These are phyloP conservation scores for Sporisorium scitamineum DNA, from an alignment of 1,284 basidiomycete species.

Conservation along the genomic window DNA sequence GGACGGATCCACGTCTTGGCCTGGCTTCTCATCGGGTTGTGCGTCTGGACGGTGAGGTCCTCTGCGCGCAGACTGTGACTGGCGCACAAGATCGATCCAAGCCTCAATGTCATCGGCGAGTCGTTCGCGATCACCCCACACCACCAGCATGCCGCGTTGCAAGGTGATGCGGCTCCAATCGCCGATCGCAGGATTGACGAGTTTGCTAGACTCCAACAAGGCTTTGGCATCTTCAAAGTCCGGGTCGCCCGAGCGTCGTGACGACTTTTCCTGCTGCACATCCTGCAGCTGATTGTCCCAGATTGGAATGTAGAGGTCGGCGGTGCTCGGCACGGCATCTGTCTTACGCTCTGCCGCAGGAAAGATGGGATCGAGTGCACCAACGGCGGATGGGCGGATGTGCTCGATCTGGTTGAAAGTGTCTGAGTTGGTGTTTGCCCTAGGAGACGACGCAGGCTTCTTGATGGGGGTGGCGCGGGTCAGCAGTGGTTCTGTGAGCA, in stretches of 20 bases:
- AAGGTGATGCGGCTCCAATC: constrained; percentile 61
- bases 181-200: constrained; percentile 61
- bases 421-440: constrained; percentile 9
- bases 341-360: constrained; percentile 48
- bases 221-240: constrained; percentile 33
- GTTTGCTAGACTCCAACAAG: constrained; percentile 48
- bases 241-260: constrained; percentile 17
- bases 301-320: constrained; percentile 49
- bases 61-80: constrained; percentile 10
- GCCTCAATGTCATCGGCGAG: constrained; percentile 63
- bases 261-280: constrained; percentile 5
- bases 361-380: constrained; percentile 58
- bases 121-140: constrained; percentile 64
- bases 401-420: constrained; percentile 37
- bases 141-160: constrained; percentile 56
- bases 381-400: constrained; percentile 21
- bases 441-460: constrained; percentile 4
- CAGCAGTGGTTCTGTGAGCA: constrained; percentile 56
- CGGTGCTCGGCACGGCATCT: constrained; percentile 37
- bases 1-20: constrained; percentile 34
- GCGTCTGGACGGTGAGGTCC: background rate
- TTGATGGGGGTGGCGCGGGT: constrained; percentile 22
- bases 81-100: constrained; percentile 55
- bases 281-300: constrained; percentile 15
- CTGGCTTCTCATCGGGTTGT: constrained; percentile 22